These are phyloP conservation scores for Cladobotryum protrusum DNA, from an alignment of 2,329 filamentous ascomycete species.

Conservation along the genomic window DNA sequence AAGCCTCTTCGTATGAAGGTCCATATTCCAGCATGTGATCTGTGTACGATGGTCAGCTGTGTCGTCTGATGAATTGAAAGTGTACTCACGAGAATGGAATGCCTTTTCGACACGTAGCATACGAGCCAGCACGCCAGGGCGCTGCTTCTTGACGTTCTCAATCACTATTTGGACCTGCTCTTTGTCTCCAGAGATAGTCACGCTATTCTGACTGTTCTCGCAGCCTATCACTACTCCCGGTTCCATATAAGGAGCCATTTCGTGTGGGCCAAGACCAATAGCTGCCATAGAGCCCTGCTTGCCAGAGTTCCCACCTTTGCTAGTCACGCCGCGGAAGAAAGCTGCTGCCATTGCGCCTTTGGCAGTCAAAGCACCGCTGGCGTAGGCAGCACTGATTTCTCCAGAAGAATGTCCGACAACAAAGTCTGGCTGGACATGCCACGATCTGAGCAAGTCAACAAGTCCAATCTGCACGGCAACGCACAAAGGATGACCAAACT, in stretches of 20 bases:
- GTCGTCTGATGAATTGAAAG: no score
- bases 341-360: constrained; percentile 32
- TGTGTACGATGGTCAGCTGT: no score
- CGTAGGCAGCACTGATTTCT: constrained; percentile 41
- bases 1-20: not conserved
- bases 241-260: constrained; percentile 22
- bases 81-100: constrained; percentile 31
- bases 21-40: constrained; percentile 10
- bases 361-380: constrained; percentile 28
- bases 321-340: constrained; percentile 33
- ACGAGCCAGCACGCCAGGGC: constrained; percentile 25
- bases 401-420: constrained; percentile 39
- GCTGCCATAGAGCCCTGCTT: constrained; percentile 32
- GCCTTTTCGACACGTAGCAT: constrained; percentile 33
- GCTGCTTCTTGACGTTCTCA: constrained; percentile 20
- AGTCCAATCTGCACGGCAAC: constrained; percentile 39
- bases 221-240: constrained; percentile 27
- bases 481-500: constrained; percentile 33
- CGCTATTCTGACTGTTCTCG: constrained; percentile 29
- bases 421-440: constrained; percentile 25
- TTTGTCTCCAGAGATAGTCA: constrained; percentile 31
- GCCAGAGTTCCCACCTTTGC: not conserved
- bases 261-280: constrained; percentile 28
- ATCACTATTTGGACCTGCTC: constrained; percentile 21
- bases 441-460: constrained; percentile 29